phyloP scores from a whole-genome alignment of 495 filamentous ascomycete genomes.

The Penicillium lagena region DNA sequence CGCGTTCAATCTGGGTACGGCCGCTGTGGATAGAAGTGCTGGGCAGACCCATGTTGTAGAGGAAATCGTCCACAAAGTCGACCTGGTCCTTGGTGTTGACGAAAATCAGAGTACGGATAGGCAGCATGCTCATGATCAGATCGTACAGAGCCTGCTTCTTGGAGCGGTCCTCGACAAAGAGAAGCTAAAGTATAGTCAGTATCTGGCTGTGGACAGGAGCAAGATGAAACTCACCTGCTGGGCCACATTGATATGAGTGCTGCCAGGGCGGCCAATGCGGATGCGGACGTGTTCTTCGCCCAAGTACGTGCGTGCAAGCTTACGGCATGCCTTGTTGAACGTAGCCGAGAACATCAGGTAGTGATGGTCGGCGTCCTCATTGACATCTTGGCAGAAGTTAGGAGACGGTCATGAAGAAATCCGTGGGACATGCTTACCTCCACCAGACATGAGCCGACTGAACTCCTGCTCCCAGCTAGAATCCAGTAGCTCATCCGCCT shows the following conservation, averaged over 20 bases:
- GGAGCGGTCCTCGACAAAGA: conserved; percentile 50
- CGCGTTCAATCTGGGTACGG: conserved; percentile 85
- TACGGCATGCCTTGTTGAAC: conserved; percentile 70
- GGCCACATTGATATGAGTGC: conserved; percentile 68
- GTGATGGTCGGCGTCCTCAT: conserved; percentile 72
- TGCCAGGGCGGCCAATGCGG: conserved; percentile 78
- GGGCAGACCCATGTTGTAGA: conserved; percentile 74
- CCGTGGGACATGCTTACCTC: conserved; percentile 45
- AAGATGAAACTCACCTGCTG: conserved; percentile 45
- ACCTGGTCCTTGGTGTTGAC: conserved; percentile 71
- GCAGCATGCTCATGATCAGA: conserved; percentile 58
- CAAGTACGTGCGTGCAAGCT: conserved; percentile 70
- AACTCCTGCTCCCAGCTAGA: conserved; percentile 69
- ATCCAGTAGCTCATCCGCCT: conserved; percentile 87
- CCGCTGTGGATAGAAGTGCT: conserved; percentile 80
- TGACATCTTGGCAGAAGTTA: conserved; percentile 41
- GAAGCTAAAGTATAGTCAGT: conserved; percentile 29
- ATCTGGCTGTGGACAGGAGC: neutral
- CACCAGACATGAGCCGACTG: conserved; percentile 64
- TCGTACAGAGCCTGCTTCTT: conserved; percentile 72
- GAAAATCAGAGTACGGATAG: conserved; percentile 84
- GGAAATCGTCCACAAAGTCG: conserved; percentile 78
- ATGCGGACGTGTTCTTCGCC: conserved; percentile 66
- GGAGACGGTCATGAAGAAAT: too few relatives aligned
- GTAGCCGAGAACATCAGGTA: conserved; percentile 96